Evolutionary conservation across 2,329 filamentous ascomycete genomes (phyloP).

Genomic region (Didymella exigua): DNA sequence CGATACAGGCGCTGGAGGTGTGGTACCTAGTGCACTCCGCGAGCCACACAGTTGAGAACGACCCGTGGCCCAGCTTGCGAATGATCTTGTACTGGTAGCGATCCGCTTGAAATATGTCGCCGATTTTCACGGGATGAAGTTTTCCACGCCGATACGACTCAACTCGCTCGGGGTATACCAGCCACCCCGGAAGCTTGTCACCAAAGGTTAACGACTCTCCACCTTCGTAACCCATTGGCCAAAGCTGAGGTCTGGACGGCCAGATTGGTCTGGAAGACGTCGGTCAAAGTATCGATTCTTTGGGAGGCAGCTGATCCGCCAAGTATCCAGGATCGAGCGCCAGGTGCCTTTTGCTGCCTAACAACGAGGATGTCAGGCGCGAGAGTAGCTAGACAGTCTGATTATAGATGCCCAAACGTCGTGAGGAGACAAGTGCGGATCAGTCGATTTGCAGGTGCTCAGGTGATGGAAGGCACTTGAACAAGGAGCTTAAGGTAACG

Average conservation of each 20-base stretch:
- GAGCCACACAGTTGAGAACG: constrained; percentile 26
- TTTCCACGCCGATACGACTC: constrained; percentile 17
- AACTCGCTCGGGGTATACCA: constrained; percentile 1
- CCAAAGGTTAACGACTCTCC: constrained; percentile 7
- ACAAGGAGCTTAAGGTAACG: constrained; percentile 13
- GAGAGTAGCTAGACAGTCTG: constrained; percentile 9
- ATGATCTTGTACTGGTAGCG: constrained; percentile 20
- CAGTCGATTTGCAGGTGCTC: constrained; percentile 10
- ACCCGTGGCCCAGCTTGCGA: constrained; percentile 24
- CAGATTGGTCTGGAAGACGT: constrained; percentile 13
- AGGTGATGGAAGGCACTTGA: constrained; percentile 13
- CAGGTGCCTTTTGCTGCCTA: constrained; percentile 12
- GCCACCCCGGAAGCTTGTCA: constrained; percentile 11
- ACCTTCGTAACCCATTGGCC: constrained; percentile 13
- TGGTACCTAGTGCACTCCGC: constrained; percentile 15
- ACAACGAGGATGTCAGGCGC: constrained; percentile 9
- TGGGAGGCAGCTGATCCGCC: constrained; percentile 12
- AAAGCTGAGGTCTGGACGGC: constrained; percentile 11
- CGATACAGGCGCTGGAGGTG: not conserved
- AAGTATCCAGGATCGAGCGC: constrained; percentile 11
- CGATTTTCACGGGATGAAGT: constrained; percentile 20
- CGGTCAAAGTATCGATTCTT: constrained; percentile 15
- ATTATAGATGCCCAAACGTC: constrained; percentile 11
- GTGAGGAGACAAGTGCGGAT: constrained; percentile 12
- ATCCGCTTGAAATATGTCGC: constrained; percentile 15